Percentiles rank a stretch among this genome's conserved stretches.
These are phyloP conservation scores for Golubevia sp. DNA, from an alignment of 1,284 basidiomycete genomes.

Conservation along the genomic window DNA sequence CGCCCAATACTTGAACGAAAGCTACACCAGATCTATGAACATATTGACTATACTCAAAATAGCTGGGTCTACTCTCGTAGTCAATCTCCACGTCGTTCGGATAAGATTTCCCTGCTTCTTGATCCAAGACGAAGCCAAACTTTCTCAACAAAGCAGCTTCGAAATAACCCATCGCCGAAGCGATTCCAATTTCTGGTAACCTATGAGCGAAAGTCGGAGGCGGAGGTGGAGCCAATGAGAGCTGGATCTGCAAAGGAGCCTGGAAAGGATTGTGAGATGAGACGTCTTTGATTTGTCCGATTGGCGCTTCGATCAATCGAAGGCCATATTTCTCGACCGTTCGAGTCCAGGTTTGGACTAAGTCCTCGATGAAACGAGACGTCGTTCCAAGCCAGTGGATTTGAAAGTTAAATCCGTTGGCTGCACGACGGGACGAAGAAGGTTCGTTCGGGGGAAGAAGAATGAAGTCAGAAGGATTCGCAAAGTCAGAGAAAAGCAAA, in stretches of 20 bases:
- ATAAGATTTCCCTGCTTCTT: slow-evolving; percentile 46
- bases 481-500: background rate
- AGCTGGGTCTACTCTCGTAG: slow-evolving; percentile 49
- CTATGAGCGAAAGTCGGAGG: slow-evolving; percentile 22
- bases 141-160: slow-evolving; percentile 47
- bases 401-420: slow-evolving; percentile 67
- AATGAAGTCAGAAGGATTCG: background rate
- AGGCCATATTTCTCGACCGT: slow-evolving; percentile 88
- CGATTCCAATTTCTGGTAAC: slow-evolving; percentile 16
- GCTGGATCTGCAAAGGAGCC: slow-evolving; percentile 45
- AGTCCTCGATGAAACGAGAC: slow-evolving; percentile 91
- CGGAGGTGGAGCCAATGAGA: slow-evolving; percentile 49
- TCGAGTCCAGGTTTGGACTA: slow-evolving; percentile 80
- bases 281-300: slow-evolving; percentile 58
- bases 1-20: slow-evolving; percentile 55
- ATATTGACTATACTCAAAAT: slow-evolving; percentile 55
- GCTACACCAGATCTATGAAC: slow-evolving; percentile 53
- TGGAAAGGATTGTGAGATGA: slow-evolving; percentile 55
- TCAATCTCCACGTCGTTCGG: slow-evolving; percentile 36
- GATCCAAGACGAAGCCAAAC: slow-evolving; percentile 57
- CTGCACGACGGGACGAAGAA: slow-evolving; percentile 1
- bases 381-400: slow-evolving; percentile 96
- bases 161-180: slow-evolving; percentile 30
- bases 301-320: slow-evolving; percentile 77
- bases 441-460: background rate